Conservation (phyloP, 441 rosid genomes). For the Populus hybrid region DNA sequence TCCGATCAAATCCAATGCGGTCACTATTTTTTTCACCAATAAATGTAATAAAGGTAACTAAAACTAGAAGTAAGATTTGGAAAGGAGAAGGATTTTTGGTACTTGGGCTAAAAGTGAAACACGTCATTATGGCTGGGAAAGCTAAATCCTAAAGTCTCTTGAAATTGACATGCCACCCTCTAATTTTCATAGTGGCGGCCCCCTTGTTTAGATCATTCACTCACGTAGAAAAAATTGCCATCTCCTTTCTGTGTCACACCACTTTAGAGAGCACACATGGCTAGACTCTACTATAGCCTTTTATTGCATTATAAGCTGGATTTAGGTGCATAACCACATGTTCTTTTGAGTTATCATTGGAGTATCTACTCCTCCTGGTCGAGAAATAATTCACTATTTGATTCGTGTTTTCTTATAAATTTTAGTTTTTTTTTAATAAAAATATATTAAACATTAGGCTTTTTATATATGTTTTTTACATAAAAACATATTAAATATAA, state of each 20-base stretch:
- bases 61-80: background rate
- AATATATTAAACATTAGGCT: too few species aligned
- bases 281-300: background rate
- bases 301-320: background rate
- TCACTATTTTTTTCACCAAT: background rate
- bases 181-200: background rate
- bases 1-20: too few species aligned
- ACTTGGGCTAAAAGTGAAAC: conserved; percentile 12
- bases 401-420: background rate
- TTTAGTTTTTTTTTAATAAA: too few species aligned
- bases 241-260: background rate
- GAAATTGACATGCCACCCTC: background rate
- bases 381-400: background rate
- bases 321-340: background rate
- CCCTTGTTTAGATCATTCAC: background rate
- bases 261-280: background rate
- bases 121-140: background rate
- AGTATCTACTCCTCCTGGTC: background rate
- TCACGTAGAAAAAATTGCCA: background rate
- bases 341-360: conserved; percentile 15
- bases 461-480: too few species aligned
- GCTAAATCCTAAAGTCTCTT: background rate
- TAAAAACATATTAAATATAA: too few species aligned
- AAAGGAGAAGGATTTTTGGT: background rate
- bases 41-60: background rate